Evolutionary conservation across 352 stramenopile genomes (phyloP), one percentile per base, ranked within the genome.

Genomic region (Nothophytophthora sp.): DNA sequence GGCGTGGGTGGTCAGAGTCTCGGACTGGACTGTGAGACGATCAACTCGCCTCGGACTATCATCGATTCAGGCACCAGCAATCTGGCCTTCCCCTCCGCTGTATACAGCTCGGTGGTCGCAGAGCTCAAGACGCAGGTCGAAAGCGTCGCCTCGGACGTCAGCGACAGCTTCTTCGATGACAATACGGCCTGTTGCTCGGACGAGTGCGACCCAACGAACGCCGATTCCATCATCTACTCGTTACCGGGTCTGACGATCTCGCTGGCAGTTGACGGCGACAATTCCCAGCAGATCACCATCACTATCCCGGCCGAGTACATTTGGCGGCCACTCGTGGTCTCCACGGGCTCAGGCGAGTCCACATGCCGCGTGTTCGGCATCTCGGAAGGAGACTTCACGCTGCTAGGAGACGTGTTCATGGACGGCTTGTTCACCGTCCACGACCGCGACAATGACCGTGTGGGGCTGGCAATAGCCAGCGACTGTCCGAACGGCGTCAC

Each of bases 361-460:
- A 53, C 56, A 15, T 94, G 84, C 37, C 76, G 84, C 23, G 79
- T 92, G 5, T 91, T 92, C 52, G 84, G 84, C 32, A 88, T 94
- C 39, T 91, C 84, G 2, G 84, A 94, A 29, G 80, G 81, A 13
- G 68, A 79, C 22, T 82, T 83, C 29, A 91, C 80, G 32, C 41
- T 94, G 23, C 69, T 94, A 1, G 84, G 84, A 11, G 75, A 92
- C 44, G 84, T 94, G 10, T 94, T 94, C 46, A 92, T 92, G 81
- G 84, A 94, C 52, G 84, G 84, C 3, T 57, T 94, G 4, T 88
- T 88, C 53, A 91, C 77, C 5, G 76, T 88, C n/a, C 81, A 94
- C 46, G 77, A 94, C 43, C 79, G 84, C n/a, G 72, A 61, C 5
- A 51, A 64, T 11, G 36, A 76, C 16, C 74, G 71, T 4, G 49